These are phyloP conservation scores for Calonectria pteridis DNA, from an alignment of 2,329 filamentous ascomycete species.

Conservation along the genomic window DNA sequence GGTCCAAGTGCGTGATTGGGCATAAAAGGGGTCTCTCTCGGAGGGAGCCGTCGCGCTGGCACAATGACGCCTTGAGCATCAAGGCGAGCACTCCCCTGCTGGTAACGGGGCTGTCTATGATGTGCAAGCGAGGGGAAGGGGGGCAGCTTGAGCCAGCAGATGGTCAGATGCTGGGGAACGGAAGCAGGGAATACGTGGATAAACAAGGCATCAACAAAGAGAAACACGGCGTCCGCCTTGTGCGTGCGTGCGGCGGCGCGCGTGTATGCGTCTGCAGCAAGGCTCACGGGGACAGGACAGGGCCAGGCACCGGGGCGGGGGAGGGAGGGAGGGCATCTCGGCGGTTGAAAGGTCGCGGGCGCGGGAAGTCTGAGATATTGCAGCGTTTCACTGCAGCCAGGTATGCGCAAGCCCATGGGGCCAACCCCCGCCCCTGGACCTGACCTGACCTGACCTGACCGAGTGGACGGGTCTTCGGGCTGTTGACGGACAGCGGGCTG, in stretches of 20 bases:
- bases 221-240: not conserved
- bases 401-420: not conserved
- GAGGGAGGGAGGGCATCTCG: not conserved
- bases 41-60: not conserved
- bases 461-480: conserved; percentile 6
- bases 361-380: conserved; percentile 7
- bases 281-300: not conserved
- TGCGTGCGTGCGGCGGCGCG: not conserved
- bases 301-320: not conserved
- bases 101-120: not conserved
- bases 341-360: conserved; percentile 2
- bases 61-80: not conserved
- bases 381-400: not conserved
- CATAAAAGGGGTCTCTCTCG: not conserved
- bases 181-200: not conserved
- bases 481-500: conserved; percentile 14
- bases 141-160: not conserved
- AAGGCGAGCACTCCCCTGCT: conserved; percentile 13
- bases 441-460: not conserved
- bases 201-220: conserved; percentile 12
- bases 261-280: not conserved
- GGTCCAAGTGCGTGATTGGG: not conserved
- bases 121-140: not conserved
- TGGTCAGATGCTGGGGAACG: not conserved
- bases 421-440: not conserved